A percentile compares a stretch with the other conserved stretches of the same genome.
These are phyloP conservation scores for Penicillium sp. DNA, from an alignment of 2,329 filamentous ascomycete species.

Conservation along the genomic window DNA sequence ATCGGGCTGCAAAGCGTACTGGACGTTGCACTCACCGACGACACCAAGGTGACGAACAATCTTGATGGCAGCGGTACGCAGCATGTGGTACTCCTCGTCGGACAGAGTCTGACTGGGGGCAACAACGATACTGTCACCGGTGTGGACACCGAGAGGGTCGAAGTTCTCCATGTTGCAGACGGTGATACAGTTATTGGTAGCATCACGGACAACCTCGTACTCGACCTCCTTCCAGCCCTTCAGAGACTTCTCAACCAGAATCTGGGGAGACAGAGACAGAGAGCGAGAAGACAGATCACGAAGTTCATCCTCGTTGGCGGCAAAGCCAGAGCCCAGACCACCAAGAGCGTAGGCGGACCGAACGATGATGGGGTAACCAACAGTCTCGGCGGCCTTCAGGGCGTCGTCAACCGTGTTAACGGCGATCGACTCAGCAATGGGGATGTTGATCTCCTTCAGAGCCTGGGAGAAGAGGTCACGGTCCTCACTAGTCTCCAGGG, in stretches of 20 bases:
- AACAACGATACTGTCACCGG: slow-evolving; percentile 97
- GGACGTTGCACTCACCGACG: slow-evolving; percentile 97
- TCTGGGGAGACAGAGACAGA: slow-evolving; percentile 89
- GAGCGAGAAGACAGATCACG: slow-evolving; percentile 90
- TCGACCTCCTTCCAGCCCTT: slow-evolving; percentile 99
- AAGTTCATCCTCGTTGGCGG: slow-evolving; percentile 89
- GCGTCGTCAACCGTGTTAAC: slow-evolving; percentile 90
- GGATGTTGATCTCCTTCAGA: slow-evolving; percentile 94
- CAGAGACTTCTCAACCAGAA: slow-evolving; percentile 95
- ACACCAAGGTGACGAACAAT: slow-evolving; percentile 96
- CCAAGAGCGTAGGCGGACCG: slow-evolving; percentile 95
- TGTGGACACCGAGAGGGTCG: slow-evolving; percentile 95
- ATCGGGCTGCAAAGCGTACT: slow-evolving; percentile 95
- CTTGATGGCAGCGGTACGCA: slow-evolving; percentile 95
- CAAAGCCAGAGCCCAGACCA: slow-evolving; percentile 94
- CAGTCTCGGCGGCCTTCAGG: slow-evolving; percentile 76
- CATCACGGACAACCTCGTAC: slow-evolving; percentile 96
- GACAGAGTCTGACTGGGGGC: slow-evolving; percentile 95
- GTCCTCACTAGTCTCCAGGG: slow-evolving; percentile 91
- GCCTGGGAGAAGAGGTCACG: slow-evolving; percentile 95
- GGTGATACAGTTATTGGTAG: slow-evolving; percentile 97
- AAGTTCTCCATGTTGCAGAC: slow-evolving; percentile 99
- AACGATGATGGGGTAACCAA: slow-evolving; percentile 97
- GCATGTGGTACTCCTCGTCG: slow-evolving; percentile 99
- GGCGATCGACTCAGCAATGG: slow-evolving; percentile 93